A percentile compares a stretch with the other conserved stretches of the same genome.
Evolutionary conservation across 805 yeast species (phyloP).

Genomic region (Lipomyces mesembrius): DNA sequence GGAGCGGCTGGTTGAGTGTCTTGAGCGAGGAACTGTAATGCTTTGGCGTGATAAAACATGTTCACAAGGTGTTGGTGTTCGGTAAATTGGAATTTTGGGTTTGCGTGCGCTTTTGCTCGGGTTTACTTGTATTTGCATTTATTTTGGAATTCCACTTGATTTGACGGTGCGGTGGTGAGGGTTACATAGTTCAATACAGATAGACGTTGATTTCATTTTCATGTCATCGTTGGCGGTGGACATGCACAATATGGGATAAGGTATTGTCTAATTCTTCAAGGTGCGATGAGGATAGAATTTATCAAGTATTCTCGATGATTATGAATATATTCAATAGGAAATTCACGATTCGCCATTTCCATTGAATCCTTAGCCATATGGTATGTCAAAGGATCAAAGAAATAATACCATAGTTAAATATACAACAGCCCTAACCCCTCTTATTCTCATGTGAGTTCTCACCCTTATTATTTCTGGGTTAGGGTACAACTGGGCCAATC

Average conservation of each 20-base stretch:
- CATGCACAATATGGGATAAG: neutral
- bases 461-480: too few relatives aligned
- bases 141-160: neutral
- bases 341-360: too few relatives aligned
- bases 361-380: too few relatives aligned
- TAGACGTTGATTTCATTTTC: neutral
- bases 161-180: too few relatives aligned
- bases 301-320: neutral
- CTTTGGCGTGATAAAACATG: neutral
- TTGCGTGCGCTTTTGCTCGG: neutral
- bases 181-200: neutral
- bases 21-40: conserved; percentile 41
- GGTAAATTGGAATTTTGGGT: neutral
- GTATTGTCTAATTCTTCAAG: neutral
- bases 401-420: too few relatives aligned
- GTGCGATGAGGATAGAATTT: neutral
- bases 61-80: neutral
- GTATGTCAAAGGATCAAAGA: too few relatives aligned
- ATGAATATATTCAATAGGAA: neutral
- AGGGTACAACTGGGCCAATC: too few relatives aligned
- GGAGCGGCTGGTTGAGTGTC: conserved; percentile 44
- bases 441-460: too few relatives aligned
- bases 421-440: too few relatives aligned
- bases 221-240: neutral
- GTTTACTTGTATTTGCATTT: neutral